Evolutionary conservation across 2,329 filamentous ascomycete species (phyloP).

Genomic region (Fusarium chlamydosporum): DNA sequence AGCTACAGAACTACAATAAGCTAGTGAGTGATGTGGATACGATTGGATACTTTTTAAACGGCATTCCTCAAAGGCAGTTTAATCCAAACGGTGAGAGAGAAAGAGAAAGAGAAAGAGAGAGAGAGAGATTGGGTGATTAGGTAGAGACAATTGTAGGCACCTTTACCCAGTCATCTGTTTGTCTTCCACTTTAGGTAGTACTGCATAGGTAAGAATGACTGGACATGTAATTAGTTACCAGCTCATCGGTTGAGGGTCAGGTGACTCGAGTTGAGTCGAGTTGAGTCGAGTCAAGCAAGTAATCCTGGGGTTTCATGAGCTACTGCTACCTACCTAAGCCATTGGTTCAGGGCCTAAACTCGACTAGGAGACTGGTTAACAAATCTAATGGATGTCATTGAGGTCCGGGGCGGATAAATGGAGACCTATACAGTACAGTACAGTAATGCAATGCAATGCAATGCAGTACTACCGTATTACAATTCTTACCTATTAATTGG

Average conservation of each 20-base stretch:
- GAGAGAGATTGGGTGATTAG: no score
- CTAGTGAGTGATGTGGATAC: conserved; percentile 12
- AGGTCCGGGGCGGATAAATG: conserved; percentile 6
- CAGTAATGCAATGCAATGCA: no score
- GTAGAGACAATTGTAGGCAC: neutral
- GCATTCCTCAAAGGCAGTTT: conserved; percentile 23
- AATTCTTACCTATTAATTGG: neutral
- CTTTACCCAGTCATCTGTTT: neutral
- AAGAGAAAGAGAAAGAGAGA: no score
- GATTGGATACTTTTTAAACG: conserved; percentile 14
- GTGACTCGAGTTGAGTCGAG: conserved; percentile 12
- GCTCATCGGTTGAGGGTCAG: conserved; percentile 24
- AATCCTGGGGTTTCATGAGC: conserved; percentile 25
- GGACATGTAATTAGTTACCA: conserved; percentile 13
- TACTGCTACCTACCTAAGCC: no score
- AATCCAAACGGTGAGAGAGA: conserved; percentile 35
- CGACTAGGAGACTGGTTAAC: conserved; percentile 7
- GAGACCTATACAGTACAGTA: neutral
- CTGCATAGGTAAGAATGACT: conserved; percentile 8
- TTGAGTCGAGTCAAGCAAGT: neutral
- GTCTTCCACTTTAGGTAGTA: conserved; percentile 6
- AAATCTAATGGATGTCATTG: conserved; percentile 15
- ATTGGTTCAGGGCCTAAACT: conserved; percentile 12
- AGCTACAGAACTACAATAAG: neutral
- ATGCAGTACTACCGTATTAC: no score